Conservation (phyloP, 345 rosid genomes). For the Acer negundo region DNA sequence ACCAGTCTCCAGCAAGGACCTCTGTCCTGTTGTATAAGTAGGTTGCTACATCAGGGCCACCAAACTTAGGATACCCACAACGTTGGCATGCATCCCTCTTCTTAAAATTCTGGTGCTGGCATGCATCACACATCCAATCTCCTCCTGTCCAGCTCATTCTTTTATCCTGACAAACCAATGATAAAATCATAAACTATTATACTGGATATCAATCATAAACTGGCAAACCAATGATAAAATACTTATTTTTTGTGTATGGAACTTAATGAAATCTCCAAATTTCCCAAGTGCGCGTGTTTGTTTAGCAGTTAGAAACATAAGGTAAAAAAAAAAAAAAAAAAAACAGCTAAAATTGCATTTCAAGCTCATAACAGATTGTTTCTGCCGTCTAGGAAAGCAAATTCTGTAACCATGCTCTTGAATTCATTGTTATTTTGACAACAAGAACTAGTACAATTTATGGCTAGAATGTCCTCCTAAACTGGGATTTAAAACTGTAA, state of each 20-base stretch:
- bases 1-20: slow-evolving; percentile 92
- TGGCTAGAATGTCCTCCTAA: not conserved
- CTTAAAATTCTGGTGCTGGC: slow-evolving; percentile 77
- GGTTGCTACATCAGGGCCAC: slow-evolving; percentile 69
- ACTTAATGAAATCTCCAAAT: not conserved
- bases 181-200: not conserved
- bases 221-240: not conserved
- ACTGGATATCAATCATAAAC: not conserved
- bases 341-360: not conserved
- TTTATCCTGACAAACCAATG: slow-evolving; percentile 16
- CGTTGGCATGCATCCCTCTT: slow-evolving; percentile 73
- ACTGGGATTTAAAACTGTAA: not conserved
- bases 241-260: not conserved
- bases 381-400: not conserved
- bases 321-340: not conserved
- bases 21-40: slow-evolving; percentile 57
- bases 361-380: not conserved
- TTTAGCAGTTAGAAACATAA: not conserved
- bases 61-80: slow-evolving; percentile 72
- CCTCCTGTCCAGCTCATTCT: slow-evolving; percentile 83
- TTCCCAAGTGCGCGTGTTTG: not conserved
- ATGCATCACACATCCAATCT: slow-evolving; percentile 84
- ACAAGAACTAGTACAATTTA: not conserved
- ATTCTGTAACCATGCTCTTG: slow-evolving; percentile 1
- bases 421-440: not conserved